These are phyloP conservation scores for Leptodontidium sp. DNA, from an alignment of 2,329 filamentous ascomycete genomes.

Conservation along the genomic window DNA sequence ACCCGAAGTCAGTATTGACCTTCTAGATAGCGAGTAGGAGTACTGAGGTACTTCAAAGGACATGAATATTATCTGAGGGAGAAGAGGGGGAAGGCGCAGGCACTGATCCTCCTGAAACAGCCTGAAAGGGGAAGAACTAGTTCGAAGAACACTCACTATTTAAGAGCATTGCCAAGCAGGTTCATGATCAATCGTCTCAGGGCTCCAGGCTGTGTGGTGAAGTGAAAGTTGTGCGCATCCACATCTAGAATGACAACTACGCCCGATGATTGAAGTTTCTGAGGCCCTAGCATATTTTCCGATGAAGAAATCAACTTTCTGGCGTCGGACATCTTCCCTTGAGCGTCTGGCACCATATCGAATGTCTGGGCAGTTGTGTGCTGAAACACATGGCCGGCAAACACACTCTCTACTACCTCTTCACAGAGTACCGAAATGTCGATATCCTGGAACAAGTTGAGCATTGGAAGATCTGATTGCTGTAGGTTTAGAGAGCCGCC, in stretches of 20 bases:
- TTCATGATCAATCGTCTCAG: slow-evolving; percentile 65
- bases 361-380: slow-evolving; percentile 45
- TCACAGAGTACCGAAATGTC: slow-evolving; percentile 46
- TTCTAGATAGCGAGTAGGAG: too few species aligned
- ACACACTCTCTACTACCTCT: slow-evolving; percentile 48
- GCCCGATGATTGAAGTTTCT: slow-evolving; percentile 30
- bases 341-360: slow-evolving; percentile 42
- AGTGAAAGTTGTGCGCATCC: slow-evolving; percentile 42
- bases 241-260: slow-evolving; percentile 46
- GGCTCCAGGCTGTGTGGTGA: slow-evolving; percentile 63
- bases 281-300: slow-evolving; percentile 22
- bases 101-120: too few species aligned
- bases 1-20: too few species aligned
- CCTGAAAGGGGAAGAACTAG: too few species aligned
- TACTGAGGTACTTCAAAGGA: too few species aligned
- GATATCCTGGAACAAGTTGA: slow-evolving; percentile 46
- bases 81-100: too few species aligned
- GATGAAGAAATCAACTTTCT: slow-evolving; percentile 21
- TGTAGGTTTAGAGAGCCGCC: slow-evolving; percentile 31
- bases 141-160: slow-evolving; percentile 52
- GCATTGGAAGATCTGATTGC: slow-evolving; percentile 47
- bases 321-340: slow-evolving; percentile 41
- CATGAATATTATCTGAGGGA: too few species aligned
- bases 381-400: slow-evolving; percentile 47
- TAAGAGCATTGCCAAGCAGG: slow-evolving; percentile 68